Percentiles rank a stretch among this genome's conserved stretches.
Evolutionary conservation across 2,329 filamentous ascomycete species (phyloP).

Genomic region (Volutella citrinella): DNA sequence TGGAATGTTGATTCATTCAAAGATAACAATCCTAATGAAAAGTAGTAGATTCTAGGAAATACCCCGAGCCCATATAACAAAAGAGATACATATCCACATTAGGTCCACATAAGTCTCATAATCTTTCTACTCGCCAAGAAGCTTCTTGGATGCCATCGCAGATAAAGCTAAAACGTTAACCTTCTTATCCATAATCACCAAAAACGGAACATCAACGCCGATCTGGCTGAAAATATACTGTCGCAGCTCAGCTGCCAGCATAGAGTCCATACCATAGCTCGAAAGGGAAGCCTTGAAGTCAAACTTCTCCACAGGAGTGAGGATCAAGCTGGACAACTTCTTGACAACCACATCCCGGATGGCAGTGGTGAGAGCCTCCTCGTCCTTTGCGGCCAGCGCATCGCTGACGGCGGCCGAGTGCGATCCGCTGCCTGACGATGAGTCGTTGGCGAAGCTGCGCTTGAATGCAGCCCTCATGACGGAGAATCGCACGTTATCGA

Average conservation of each 20-base stretch:
- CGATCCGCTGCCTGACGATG: constrained; percentile 3
- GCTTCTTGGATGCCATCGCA: no score
- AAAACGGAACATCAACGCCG: constrained; percentile 36
- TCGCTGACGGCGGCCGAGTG: constrained; percentile 13
- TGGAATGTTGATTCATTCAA: no score
- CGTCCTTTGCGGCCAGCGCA: constrained; percentile 8
- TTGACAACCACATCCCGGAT: constrained; percentile 15
- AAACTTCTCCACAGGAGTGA: constrained; percentile 14
- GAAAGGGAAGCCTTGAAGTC: constrained; percentile 18
- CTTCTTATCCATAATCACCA: no score
- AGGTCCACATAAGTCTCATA: no score
- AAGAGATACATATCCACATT: no score
- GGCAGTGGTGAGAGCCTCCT: constrained; percentile 9
- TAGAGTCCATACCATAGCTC: constrained; percentile 33
- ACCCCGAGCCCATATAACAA: no score
- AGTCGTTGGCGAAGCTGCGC: background rate
- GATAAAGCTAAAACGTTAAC: no score
- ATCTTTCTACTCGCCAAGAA: no score
- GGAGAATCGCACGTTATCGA: constrained; percentile 3
- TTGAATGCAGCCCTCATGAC: background rate
- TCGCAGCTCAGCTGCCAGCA: constrained; percentile 36
- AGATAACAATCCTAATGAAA: no score
- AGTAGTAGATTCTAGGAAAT: no score
- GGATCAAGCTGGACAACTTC: constrained; percentile 19
- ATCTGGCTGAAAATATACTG: constrained; percentile 36